These are phyloP conservation scores for Dalbergia cultrata DNA, from an alignment of 306 rosid genomes.

Conservation along the genomic window DNA sequence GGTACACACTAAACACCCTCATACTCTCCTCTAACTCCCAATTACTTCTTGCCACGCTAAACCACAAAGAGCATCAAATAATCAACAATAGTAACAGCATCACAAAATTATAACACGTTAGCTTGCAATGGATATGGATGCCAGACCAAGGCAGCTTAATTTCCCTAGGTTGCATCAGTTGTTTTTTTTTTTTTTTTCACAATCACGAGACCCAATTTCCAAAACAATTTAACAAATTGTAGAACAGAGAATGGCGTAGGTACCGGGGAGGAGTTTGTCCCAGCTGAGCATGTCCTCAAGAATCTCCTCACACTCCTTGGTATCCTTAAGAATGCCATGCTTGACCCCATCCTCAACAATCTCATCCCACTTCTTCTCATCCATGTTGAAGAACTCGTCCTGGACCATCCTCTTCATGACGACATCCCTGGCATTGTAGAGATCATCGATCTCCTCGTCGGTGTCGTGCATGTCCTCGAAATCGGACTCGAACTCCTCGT, in stretches of 20 bases:
- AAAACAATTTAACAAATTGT: not conserved
- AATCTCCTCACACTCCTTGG: slow-evolving; percentile 67
- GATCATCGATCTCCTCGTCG: slow-evolving; percentile 78
- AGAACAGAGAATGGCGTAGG: not conserved
- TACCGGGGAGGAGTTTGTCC: slow-evolving; percentile 74
- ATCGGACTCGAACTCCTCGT: slow-evolving; percentile 65
- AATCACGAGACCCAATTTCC: not conserved
- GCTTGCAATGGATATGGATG: not conserved
- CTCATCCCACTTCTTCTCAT: slow-evolving; percentile 61
- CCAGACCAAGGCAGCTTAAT: not conserved
- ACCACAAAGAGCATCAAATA: not conserved
- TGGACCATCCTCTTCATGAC: slow-evolving; percentile 62
- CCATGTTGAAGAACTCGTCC: slow-evolving; percentile 68
- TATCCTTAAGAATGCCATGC: slow-evolving; percentile 53
- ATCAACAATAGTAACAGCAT: not conserved
- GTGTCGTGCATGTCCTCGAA: slow-evolving; percentile 65
- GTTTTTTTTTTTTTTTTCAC: not conserved
- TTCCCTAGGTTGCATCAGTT: slow-evolving; percentile 1
- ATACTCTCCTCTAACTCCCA: not conserved
- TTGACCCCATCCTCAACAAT: slow-evolving; percentile 60
- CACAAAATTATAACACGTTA: slow-evolving; percentile 10
- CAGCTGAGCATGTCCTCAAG: slow-evolving; percentile 67
- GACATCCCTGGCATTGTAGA: slow-evolving; percentile 66
- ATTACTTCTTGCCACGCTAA: not conserved
- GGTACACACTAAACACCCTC: not conserved